Base-by-base conservation (phyloP, 2,329 filamentous ascomycete species). In the Colletotrichum costaricense region DNA sequence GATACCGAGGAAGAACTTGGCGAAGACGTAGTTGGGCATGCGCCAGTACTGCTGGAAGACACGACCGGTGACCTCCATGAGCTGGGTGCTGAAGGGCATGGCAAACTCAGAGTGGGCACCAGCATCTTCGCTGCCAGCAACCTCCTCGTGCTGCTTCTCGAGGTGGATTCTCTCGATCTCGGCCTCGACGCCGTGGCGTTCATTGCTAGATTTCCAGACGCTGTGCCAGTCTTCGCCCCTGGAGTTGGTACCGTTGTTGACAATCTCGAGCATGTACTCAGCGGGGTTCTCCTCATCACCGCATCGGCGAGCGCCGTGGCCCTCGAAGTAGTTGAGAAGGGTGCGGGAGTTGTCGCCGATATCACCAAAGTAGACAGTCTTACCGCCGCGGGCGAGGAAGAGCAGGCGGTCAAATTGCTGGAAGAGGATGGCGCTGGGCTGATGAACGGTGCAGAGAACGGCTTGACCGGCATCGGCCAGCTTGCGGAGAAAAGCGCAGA, bases 41-140 rank as follows among this genome's bases (percentile, higher is more conserved):
- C 94, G 89, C 93, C 94, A 96, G 86, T 95, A 95, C 79, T 97
- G 94, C 78, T 94, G 89, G 82, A 95, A 95, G 6, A 95, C 90
- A 70, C 94, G 91, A 9, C 86, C 77, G 2, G 90, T 90, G 55
- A 94, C 93, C 72, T 91, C 86, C 56, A 81, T 82, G 1, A 96
- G 82, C 79, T 98, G 95, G 0, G 84, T 78, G 0, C 72, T 73
- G 78, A 97, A 93, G 0, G 94, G 92, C 77, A 94, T 93, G 5
- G 95, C 95, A 74, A 97, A 97, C 81, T 97, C 94, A 8, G 89
- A 85, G 76, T 89, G 75, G 81, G 78, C 74, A 1, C 74, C 71
- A 0, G 70, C 35, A 3, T 79, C 78, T 1, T 80, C 76, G 1
- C 75, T 73, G 0, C 64, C 74, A 0, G 75, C 66, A 5, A 69